Evolutionary conservation across 2,329 filamentous ascomycete genomes (phyloP).

Genomic region (Teratosphaeriaceae sp.): DNA sequence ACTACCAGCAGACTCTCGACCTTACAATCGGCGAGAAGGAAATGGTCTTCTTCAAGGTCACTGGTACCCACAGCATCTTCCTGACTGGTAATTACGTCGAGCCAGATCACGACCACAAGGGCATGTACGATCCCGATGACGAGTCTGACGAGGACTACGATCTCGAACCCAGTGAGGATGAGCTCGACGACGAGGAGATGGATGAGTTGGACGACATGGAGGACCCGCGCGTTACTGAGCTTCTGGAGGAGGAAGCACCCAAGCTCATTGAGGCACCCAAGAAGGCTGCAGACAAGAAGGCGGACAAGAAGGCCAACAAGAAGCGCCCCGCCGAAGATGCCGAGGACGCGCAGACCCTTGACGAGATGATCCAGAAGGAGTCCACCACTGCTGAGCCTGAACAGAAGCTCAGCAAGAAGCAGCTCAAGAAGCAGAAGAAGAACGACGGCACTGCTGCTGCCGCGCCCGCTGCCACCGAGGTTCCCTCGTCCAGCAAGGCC

Average conservation of each 20-base stretch:
- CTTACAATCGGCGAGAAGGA: constrained; percentile 86
- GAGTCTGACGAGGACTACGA: constrained; percentile 61
- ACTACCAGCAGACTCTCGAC: constrained; percentile 92
- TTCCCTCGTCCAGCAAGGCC: too few species aligned
- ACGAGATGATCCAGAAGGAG: constrained; percentile 77
- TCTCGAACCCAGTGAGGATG: constrained; percentile 57
- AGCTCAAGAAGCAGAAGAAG: constrained; percentile 97
- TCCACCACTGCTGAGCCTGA: constrained; percentile 56
- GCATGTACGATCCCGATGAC: constrained; percentile 56
- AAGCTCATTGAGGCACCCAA: constrained; percentile 49
- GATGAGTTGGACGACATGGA: constrained; percentile 55
- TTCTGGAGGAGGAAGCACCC: constrained; percentile 65
- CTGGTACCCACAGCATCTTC: constrained; percentile 82
- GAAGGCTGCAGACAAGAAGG: constrained; percentile 61
- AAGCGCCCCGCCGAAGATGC: constrained; percentile 78
- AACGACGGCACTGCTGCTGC: constrained; percentile 85
- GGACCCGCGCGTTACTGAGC: constrained; percentile 75
- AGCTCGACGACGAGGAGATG: constrained; percentile 35
- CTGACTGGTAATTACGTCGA: constrained; percentile 96
- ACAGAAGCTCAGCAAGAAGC: constrained; percentile 84
- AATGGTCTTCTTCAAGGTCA: constrained; percentile 85
- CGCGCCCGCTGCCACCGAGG: too few species aligned
- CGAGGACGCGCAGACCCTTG: constrained; percentile 58
- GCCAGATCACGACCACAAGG: constrained; percentile 51
- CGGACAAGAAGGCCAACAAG: constrained; percentile 60